phyloP scores from a whole-genome alignment of 2,329 filamentous ascomycete genomes.

The Diaporthe ampelina region DNA sequence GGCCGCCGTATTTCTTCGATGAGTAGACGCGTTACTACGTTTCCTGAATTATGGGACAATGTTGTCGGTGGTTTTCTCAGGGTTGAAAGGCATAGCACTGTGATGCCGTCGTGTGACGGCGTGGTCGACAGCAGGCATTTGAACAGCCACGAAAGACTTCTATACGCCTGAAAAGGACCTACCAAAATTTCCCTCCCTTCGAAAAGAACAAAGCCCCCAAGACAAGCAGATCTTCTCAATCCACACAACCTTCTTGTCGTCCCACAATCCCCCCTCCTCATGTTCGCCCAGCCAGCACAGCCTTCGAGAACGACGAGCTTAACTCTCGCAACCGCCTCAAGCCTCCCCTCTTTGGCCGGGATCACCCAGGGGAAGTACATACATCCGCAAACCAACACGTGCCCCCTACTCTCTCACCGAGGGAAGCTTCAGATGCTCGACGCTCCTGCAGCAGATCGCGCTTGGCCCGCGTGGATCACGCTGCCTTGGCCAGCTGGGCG shows the following conservation, averaged over 20 bases:
- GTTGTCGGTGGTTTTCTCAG: no score
- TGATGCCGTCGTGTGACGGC: no score
- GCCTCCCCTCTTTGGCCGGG: no score
- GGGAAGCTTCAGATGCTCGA: constrained; percentile 12
- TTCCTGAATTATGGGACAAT: no score
- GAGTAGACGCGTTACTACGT: no score
- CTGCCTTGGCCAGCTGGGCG: constrained; percentile 21
- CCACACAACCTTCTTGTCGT: constrained; percentile 2
- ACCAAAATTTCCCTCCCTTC: no score
- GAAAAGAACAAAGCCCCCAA: not conserved
- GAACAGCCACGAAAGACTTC: no score
- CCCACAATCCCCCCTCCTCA: not conserved
- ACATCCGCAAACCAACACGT: not conserved
- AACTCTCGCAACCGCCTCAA: not conserved
- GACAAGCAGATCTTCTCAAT: not conserved
- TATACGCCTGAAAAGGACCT: no score
- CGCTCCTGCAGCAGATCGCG: constrained; percentile 26
- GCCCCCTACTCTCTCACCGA: not conserved
- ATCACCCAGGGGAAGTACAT: not conserved
- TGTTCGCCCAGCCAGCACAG: not conserved
- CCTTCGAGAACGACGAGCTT: constrained; percentile 1
- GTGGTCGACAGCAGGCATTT: no score
- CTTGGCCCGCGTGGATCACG: constrained; percentile 23
- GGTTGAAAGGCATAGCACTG: not conserved
- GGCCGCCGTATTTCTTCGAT: constrained; percentile 1